Evolutionary conservation across 805 yeast genomes (phyloP), one percentile per base, ranked within the genome.

Genomic region (Zygosaccharomyces bailii): DNA sequence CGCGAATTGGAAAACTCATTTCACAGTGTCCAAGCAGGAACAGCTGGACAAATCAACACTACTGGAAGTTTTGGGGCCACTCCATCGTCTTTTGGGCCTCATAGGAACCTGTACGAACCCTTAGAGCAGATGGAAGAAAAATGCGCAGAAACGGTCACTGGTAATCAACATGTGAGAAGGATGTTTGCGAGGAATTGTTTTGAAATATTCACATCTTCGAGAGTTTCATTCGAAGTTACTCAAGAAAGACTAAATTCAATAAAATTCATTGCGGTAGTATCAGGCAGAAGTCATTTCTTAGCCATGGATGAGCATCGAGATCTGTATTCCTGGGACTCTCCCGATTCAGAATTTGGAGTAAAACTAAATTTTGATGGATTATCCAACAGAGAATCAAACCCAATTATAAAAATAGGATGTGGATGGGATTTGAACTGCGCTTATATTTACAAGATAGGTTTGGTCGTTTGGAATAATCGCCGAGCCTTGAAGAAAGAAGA

Each of bases 401-500:
- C 70, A 8, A 69, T 76, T 8, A 44, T 69, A 20, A 75, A 73
- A 50, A 72, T 80, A 7, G 69, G 71, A 9, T 82, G 86, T 13
- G 93, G 91, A 0, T 84, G 91, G 91, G 73, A 75, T 46, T 60
- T 73, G 11, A 75, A 78, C 41, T 76, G 78, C 33, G 76, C 77
- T 16, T 67, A 71, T 38, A 62, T 80, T 2, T 66, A 66, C 14
- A 64, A 65, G 5, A 65, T 73, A 37, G 88, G 90, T 0, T 59
- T 85, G 19, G 71, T 81, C 0, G 70, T 76, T 13, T 83, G 90
- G 90, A 69, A 67, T 34, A 42, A 55, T 51, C 60, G 75, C 34
- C 54, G 54, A 3, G 51, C 65, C 2, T 25, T 69, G 5, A 47
- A 43, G 16, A 55, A 63, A 38, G 65, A 61, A 20, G 60, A 65